Base-by-base conservation (phyloP, 345 rosid species). In the Clarkia xantiana region DNA sequence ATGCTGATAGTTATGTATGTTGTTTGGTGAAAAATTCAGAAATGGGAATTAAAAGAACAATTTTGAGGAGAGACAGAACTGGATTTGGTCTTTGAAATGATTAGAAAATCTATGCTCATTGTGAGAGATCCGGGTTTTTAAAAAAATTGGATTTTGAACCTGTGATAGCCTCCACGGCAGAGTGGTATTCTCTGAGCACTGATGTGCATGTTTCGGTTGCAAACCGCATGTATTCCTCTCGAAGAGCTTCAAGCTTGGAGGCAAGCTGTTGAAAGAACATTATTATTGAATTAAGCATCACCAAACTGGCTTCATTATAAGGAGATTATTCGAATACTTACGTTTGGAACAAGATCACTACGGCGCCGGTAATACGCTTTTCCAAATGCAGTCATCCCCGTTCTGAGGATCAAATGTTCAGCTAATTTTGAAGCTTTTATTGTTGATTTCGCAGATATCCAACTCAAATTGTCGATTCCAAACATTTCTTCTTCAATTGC, bases 351-450 rank as follows among this genome's bases (percentile, higher is more conserved):
- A 41, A 90, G 94, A 72, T 90, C 97, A 47, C 76, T 39, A 57
- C 79, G 86, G 56, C 73, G 76, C 63, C 94, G 73, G 74, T 82
- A 90, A 74, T 73, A 82, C 44, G 88, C 85, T 67, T 85, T 85
- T 51, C 97, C 97, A 51, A 90, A 90, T 34, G 91, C 88, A 45
- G 97, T 82, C 97, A 90, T 90, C 62, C 97, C 97, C 9, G 97
- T 82, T 73, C 76, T 90, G 58, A 90, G 77, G 67, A 90, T 86
- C 68, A 90, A 67, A 71, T 71, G 67, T 50, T 90, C 95, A 6
- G 95, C 83, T 56, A 74, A 77, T 66, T 81, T 76, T 19, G 95
- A 90, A 71, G 97, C 94, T 63, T 90, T 94, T 65, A 82, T 57
- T 19, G 94, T 82, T 58, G 95, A 80, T 70, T 85, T 82, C 48